These are phyloP conservation scores for Sugiyamaella japonica DNA, from an alignment of 1,139 yeast genomes.

Conservation along the genomic window DNA sequence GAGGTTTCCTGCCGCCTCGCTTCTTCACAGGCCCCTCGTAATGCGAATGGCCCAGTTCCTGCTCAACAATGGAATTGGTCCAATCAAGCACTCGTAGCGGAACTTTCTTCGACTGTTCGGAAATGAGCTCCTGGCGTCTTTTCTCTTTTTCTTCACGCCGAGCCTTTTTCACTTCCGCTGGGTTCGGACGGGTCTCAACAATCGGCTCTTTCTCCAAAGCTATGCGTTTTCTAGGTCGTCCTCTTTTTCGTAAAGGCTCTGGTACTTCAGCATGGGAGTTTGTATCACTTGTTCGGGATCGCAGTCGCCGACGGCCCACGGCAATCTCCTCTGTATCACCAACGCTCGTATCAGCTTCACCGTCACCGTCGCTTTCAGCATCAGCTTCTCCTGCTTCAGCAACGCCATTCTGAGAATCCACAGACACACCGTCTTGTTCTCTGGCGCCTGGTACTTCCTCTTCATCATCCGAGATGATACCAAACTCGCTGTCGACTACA, in stretches of 20 bases:
- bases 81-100: conserved; percentile 30
- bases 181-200: conserved; percentile 7
- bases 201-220: conserved; percentile 13
- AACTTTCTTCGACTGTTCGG: conserved; percentile 24
- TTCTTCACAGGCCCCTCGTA: conserved; percentile 25
- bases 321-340: not conserved
- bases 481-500: conserved; percentile 26
- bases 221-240: conserved; percentile 12
- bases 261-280: not conserved
- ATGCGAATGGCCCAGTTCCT: conserved; percentile 33
- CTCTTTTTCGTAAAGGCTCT: conserved; percentile 1
- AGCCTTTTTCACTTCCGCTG: conserved; percentile 22
- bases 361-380: not conserved
- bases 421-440: conserved; percentile 15
- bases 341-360: not conserved
- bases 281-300: conserved; percentile 13
- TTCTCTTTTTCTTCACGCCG: conserved; percentile 14
- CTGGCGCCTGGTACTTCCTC: not conserved
- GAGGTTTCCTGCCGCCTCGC: conserved; percentile 9
- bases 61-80: conserved; percentile 35
- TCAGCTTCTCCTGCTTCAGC: not conserved
- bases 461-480: conserved; percentile 19
- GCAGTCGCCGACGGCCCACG: conserved; percentile 14
- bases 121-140: conserved; percentile 32
- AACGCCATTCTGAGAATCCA: not conserved